Evolutionary conservation across 1,284 basidiomycete genomes (phyloP).

Genomic region (Veloboletus limbatus): DNA sequence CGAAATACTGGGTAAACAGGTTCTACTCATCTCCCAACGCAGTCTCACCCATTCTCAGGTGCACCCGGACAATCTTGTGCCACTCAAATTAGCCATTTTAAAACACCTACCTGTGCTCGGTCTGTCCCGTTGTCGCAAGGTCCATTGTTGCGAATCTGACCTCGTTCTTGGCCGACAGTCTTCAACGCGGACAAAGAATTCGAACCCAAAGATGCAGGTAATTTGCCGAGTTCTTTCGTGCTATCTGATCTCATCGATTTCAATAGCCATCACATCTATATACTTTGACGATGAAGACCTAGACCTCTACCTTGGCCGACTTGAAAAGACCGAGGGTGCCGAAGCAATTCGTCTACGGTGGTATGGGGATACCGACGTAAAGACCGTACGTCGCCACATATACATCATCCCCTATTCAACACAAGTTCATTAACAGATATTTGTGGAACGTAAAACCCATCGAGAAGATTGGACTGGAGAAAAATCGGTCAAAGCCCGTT

Average conservation of each 20-base stretch:
- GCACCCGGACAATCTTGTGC: slow-evolving; percentile 92
- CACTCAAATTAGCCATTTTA: slow-evolving; percentile 94
- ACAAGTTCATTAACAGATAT: slow-evolving; percentile 58
- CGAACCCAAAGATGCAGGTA: slow-evolving; percentile 83
- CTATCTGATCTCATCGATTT: slow-evolving; percentile 5
- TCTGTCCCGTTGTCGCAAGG: slow-evolving; percentile 34
- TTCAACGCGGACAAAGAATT: slow-evolving; percentile 97
- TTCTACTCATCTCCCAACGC: background rate
- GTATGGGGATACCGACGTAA: slow-evolving; percentile 92
- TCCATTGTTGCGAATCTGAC: slow-evolving; percentile 7
- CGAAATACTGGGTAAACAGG: slow-evolving; percentile 91
- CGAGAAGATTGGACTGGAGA: slow-evolving; percentile 99
- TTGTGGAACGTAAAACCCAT: slow-evolving; percentile 98
- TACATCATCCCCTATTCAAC: background rate
- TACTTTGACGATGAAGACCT: slow-evolving; percentile 96
- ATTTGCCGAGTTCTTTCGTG: slow-evolving; percentile 13
- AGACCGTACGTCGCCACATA: slow-evolving; percentile 52
- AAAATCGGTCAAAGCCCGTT: slow-evolving; percentile 98
- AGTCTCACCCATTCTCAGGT: slow-evolving; percentile 48
- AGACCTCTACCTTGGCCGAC: slow-evolving; percentile 94
- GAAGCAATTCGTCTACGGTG: slow-evolving; percentile 95
- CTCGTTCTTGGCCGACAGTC: slow-evolving; percentile 47
- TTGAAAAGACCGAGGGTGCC: slow-evolving; percentile 98
- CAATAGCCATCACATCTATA: slow-evolving; percentile 77
- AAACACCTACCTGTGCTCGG: slow-evolving; percentile 91